These are phyloP conservation scores for Paraurostyla sp. DNA, from an alignment of 73 alveolate genomes.

Conservation along the genomic window DNA sequence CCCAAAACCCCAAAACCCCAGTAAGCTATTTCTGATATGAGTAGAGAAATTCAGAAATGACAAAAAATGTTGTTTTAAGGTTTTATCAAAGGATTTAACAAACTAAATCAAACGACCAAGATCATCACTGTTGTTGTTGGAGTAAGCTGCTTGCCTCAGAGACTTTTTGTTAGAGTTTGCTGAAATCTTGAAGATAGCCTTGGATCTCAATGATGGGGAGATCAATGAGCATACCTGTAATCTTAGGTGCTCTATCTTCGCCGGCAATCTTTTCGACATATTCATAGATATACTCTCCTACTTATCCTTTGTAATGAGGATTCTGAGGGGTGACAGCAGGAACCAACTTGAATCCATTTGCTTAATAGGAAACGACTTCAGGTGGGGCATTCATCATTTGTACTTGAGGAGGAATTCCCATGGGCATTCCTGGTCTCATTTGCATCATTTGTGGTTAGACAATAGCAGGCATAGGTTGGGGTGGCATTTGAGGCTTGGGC, in stretches of 20 bases:
- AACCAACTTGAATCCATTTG: background rate
- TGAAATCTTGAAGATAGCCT: slow-evolving; percentile 5
- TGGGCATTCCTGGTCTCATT: too few relatives aligned
- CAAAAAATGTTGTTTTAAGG: too few relatives aligned
- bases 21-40: too few relatives aligned
- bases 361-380: background rate
- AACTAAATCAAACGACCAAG: too few relatives aligned
- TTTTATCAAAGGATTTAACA: too few relatives aligned
- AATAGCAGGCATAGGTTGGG: background rate
- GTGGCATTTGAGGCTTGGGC: slow-evolving; percentile 14
- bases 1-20: too few relatives aligned
- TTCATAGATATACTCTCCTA: slow-evolving; percentile 89
- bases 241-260: slow-evolving; percentile 85
- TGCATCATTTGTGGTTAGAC: slow-evolving; percentile 9
- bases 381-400: background rate
- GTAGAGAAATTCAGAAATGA: too few relatives aligned
- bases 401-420: too few relatives aligned
- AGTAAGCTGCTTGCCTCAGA: slow-evolving; percentile 45
- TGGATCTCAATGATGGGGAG: slow-evolving; percentile 65
- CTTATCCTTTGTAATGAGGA: slow-evolving; percentile 72
- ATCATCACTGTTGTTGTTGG: slow-evolving; percentile 1
- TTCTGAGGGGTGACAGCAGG: slow-evolving; percentile 18
- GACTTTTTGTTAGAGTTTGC: background rate
- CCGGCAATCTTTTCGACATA: slow-evolving; percentile 77
- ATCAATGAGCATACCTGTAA: slow-evolving; percentile 90